Conservation (phyloP, 176 grass and related monocot genomes). For the Paspalum vaginatum region DNA sequence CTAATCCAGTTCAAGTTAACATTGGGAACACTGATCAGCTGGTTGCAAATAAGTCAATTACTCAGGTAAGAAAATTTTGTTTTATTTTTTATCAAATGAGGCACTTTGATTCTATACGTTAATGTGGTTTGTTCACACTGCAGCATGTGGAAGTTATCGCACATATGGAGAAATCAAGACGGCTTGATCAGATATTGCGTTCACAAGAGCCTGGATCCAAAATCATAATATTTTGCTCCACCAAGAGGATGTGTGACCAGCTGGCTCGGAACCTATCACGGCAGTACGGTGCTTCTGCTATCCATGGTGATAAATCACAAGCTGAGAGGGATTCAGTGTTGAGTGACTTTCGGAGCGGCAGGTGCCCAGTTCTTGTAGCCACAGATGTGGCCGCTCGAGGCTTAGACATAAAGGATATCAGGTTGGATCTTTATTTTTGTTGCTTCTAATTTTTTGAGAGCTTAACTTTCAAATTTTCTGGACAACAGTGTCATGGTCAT, state of each 20-base stretch:
- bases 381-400: conserved; percentile 97
- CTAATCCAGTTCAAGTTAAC: conserved; percentile 82
- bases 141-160: conserved; percentile 82
- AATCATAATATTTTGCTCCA: conserved; percentile 97
- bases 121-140: conserved; percentile 31
- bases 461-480: conserved; percentile 25
- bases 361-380: conserved; percentile 78
- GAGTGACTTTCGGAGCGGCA: conserved; percentile 73
- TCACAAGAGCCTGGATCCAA: conserved; percentile 81
- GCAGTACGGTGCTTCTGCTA: conserved; percentile 70
- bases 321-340: conserved; percentile 89
- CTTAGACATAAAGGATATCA: conserved; percentile 90
- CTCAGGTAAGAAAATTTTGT: conserved; percentile 53
- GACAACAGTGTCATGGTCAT: neutral
- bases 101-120: conserved; percentile 31
- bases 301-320: conserved; percentile 98
- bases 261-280: conserved; percentile 67
- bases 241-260: conserved; percentile 94
- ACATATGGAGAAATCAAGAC: conserved; percentile 67
- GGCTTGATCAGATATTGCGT: conserved; percentile 82
- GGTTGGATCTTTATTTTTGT: conserved; percentile 47
- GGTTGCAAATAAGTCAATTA: conserved; percentile 91
- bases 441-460: neutral
- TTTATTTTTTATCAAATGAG: neutral
- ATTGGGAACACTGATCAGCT: conserved; percentile 83